phyloP scores from a whole-genome alignment of 2,329 filamentous ascomycete genomes.

The Colletotrichum tamarilloi region DNA sequence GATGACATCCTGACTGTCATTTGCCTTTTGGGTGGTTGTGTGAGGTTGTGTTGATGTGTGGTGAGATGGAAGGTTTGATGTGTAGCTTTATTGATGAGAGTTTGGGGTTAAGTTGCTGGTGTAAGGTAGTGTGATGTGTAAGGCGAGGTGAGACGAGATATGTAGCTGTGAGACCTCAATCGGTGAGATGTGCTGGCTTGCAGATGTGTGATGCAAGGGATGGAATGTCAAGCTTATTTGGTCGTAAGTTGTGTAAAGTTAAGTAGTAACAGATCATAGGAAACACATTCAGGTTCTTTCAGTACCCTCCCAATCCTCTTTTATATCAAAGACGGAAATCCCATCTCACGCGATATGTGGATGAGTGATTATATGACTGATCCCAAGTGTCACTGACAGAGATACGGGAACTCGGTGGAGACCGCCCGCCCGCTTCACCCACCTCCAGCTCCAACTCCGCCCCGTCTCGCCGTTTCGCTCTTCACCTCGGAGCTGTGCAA shows the following conservation, averaged over 20 bases:
- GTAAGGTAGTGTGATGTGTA: background rate
- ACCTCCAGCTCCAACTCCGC: too few relatives aligned
- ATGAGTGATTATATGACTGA: slow-evolving; percentile 14
- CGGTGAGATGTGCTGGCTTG: slow-evolving; percentile 4
- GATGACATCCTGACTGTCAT: slow-evolving; percentile 30
- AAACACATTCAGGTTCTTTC: background rate
- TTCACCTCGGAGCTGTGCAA: slow-evolving; percentile 18
- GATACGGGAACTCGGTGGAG: background rate
- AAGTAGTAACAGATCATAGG: background rate
- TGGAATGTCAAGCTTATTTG: background rate
- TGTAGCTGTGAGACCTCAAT: background rate
- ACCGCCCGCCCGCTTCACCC: background rate
- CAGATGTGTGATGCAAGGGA: background rate
- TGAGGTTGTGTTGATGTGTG: background rate
- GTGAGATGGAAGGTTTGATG: background rate
- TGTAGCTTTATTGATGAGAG: background rate
- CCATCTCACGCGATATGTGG: background rate
- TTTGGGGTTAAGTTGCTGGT: background rate
- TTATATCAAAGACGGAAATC: background rate
- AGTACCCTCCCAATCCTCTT: background rate
- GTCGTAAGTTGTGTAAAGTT: background rate
- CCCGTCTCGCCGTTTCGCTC: background rate
- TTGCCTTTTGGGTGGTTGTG: background rate
- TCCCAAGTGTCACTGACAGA: background rate
- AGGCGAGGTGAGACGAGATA: too few relatives aligned